These are phyloP conservation scores for Mycena sp. DNA, from an alignment of 1,284 basidiomycete genomes.

Conservation along the genomic window DNA sequence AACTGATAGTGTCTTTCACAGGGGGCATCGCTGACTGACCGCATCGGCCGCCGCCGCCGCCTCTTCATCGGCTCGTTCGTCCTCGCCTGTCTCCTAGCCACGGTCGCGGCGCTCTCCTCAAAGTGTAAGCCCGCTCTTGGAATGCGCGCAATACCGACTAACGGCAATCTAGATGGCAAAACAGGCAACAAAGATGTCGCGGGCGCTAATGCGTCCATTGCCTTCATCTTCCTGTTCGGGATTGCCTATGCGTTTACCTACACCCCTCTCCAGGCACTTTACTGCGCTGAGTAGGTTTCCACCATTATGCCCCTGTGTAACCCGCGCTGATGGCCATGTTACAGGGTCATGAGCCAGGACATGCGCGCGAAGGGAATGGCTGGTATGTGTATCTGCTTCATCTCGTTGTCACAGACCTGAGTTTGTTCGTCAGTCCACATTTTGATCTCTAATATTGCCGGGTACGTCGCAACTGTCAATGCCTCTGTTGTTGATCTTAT, in stretches of 20 bases:
- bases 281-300: constrained; percentile 38
- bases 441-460: constrained; percentile 40
- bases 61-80: constrained; percentile 39
- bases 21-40: constrained; percentile 39
- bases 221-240: constrained; percentile 40
- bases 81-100: constrained; percentile 35
- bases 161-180: constrained; percentile 29
- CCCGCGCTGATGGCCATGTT: background rate
- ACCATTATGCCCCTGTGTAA: too few species aligned
- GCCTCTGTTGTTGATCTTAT: background rate
- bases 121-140: constrained; percentile 32
- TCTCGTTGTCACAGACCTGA: background rate
- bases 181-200: constrained; percentile 35
- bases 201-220: constrained; percentile 40
- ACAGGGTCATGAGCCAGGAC: constrained; percentile 41
- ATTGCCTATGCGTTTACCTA: constrained; percentile 40
- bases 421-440: constrained; percentile 32
- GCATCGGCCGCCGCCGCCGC: constrained; percentile 36
- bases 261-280: constrained; percentile 40
- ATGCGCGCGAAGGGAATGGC: constrained; percentile 44
- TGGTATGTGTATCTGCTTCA: constrained; percentile 7
- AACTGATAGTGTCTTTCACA: constrained; percentile 1
- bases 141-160: background rate
- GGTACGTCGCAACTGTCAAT: constrained; percentile 12
- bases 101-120: constrained; percentile 37